Percentiles rank a stretch among this genome's conserved stretches.
Evolutionary conservation across 2,329 filamentous ascomycete species (phyloP).

Genomic region (Aspergillus sp.): DNA sequence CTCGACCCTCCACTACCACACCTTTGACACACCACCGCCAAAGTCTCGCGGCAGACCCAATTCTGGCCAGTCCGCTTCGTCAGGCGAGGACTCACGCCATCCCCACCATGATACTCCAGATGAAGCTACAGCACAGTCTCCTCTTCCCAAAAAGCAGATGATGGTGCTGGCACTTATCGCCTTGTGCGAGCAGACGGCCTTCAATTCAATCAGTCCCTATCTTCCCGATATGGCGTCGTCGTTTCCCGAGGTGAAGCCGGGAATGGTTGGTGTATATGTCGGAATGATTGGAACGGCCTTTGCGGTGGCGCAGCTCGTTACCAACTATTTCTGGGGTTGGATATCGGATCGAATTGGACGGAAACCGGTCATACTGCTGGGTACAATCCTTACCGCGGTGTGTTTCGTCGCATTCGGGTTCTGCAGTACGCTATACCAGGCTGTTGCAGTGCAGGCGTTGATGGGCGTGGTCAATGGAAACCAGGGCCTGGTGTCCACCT

Average conservation of each 20-base stretch:
- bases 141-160: conserved; percentile 80
- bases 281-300: conserved; percentile 88
- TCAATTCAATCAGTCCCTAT: conserved; percentile 96
- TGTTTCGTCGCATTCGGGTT: conserved; percentile 89
- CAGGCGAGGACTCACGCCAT: conserved; percentile 30
- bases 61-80: conserved; percentile 42
- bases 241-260: conserved; percentile 74
- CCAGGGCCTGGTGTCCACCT: conserved; percentile 89
- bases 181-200: conserved; percentile 88
- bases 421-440: conserved; percentile 77
- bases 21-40: conserved; percentile 49
- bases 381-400: conserved; percentile 75
- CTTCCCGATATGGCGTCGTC: conserved; percentile 86
- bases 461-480: conserved; percentile 97
- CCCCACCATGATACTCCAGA: conserved; percentile 27
- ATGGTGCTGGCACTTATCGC: conserved; percentile 83
- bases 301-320: conserved; percentile 85
- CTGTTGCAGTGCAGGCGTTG: conserved; percentile 77
- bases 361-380: conserved; percentile 78
- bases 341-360: conserved; percentile 75
- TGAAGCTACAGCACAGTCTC: conserved; percentile 51
- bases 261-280: conserved; percentile 80
- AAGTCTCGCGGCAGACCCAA: conserved; percentile 47
- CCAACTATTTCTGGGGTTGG: conserved; percentile 90
- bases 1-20: conserved; percentile 49